Evolutionary conservation across 495 filamentous ascomycete genomes (phyloP).

Genomic region (Tuber aestivum): DNA sequence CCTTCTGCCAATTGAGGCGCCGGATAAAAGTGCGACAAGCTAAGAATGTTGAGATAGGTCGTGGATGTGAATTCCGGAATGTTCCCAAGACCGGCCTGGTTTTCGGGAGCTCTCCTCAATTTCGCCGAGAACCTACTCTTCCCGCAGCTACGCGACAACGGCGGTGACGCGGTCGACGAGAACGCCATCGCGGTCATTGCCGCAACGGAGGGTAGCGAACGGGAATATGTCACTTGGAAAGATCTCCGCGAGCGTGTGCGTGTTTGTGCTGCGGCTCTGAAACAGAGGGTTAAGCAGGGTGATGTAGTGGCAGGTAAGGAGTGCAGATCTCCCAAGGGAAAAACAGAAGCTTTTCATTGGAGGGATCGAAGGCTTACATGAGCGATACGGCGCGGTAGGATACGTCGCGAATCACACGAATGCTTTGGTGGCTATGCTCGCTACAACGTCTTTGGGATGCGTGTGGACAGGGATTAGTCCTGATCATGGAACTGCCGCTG

Average conservation of each 20-base stretch:
- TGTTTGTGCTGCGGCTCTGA: conserved; percentile 63
- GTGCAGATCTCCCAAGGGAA: background rate
- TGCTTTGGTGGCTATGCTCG: conserved; percentile 79
- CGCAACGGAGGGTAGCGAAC: conserved; percentile 69
- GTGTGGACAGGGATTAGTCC: conserved; percentile 77
- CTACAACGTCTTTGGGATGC: conserved; percentile 71
- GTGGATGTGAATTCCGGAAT: conserved; percentile 60
- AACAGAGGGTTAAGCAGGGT: conserved; percentile 58
- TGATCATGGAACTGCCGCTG: conserved; percentile 54
- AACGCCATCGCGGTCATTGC: conserved; percentile 62
- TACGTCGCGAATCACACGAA: conserved; percentile 83
- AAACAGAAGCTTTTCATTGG: background rate
- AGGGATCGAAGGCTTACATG: conserved; percentile 7
- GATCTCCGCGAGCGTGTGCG: conserved; percentile 72
- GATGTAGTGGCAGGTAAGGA: conserved; percentile 60
- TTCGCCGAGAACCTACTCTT: conserved; percentile 90
- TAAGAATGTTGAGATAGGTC: conserved; percentile 51
- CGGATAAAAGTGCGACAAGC: background rate
- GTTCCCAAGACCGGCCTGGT: conserved; percentile 83
- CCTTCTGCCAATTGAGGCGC: background rate
- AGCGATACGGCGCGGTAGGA: conserved; percentile 46
- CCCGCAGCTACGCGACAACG: conserved; percentile 48
- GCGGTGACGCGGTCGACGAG: conserved; percentile 47
- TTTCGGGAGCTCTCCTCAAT: conserved; percentile 69
- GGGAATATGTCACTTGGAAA: conserved; percentile 70